Evolutionary conservation across 441 rosid genomes (phyloP), one percentile per base, ranked within the genome.

Genomic region (Syzygium syzygioides): DNA sequence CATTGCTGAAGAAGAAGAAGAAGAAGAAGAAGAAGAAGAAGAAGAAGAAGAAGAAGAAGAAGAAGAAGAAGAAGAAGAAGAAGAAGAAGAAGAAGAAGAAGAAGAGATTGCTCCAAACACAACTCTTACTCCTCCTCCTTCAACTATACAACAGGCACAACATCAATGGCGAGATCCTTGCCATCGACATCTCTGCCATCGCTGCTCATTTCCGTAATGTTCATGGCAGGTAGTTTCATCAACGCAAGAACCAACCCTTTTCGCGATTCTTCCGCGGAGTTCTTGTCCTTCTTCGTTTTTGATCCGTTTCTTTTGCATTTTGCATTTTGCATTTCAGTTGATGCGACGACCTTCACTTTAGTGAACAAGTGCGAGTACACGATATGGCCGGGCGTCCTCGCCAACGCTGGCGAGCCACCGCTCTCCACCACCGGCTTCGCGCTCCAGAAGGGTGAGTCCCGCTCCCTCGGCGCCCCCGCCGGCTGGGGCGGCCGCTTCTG

Each of bases 401-500:
- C 95, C 86, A 95, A 93, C 87, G 52, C 89, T 84, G 90, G 83
- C 15, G 80, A 86, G 57, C 71, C 87, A 12, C 41, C 85, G 60
- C 85, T 95, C 76, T 94, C 91, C 1, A 92, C 90, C 87, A 92
- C 95, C 79, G 97, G 97, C 34, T 94, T 95, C 56, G 93, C 94
- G 30, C 94, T 95, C 13, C 79, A 52, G 9, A 28, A 93, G 0
- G 95, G 95, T 18, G 91, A 85, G 54, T 90, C 97, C 54, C 93
- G 93, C 26, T 90, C 95, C 0, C 90, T 94, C 86, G 94, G 92
- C 89, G 93, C 94, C 54, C 93, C 94, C 1, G 85, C 93, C 4
- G 88, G 90, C 87, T 95, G 97, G 97, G 94, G 96, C 23, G 97
- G 97, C 79, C 90, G 97, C 60, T 93, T 94, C 89, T 95, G 97